Base-by-base conservation (phyloP, 306 rosid species). In the Cyamopsis tetragonoloba region DNA sequence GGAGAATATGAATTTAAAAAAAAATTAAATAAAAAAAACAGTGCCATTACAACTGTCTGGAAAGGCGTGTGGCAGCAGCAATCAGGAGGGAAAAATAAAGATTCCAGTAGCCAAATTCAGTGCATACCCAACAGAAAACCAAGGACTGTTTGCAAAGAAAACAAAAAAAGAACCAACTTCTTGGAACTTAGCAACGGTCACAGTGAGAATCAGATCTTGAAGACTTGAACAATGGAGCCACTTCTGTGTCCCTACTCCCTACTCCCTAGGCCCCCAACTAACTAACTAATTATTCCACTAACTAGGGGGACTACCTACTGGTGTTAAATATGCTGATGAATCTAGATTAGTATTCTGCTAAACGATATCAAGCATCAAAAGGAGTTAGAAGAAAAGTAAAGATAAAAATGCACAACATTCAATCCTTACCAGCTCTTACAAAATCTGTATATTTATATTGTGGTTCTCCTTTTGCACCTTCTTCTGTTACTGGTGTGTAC, bases 401-500 rank as follows among this genome's bases (percentile, higher is more conserved):
- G 46, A 50, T 31, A 64, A 75, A 62, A 41, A 55, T 61, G 43
- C 18, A 42, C 13, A 43, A 51, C 51, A 13, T 30, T 63, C 54
- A 61, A 75, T 56, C 13, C 81, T n/a, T 56, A 93, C 99, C 99
- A 34, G 99, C 96, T 85, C 83, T 93, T 57, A 93, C 81, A 79
- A 85, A 90, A 66, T 90, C 97, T 2, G 99, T 93, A 77, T 93
- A 85, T 59, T 93, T 85, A 76, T 88, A 93, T 70, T 88, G 97
- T 74, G 96, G 97, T 73, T 93, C 99, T 46, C 99, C 99, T 77
- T 90, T 93, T 70, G 88, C 89, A 75, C 97, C 97, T 76, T 83
- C 96, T 83, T 85, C 92, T 43, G 97, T 86, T 38, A 93, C 97
- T 7, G 99, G 97, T 18, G 97, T 93, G 83, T 88, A 93, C 99